Evolutionary conservation across 225 moss, liverwort and hornwort genomes (phyloP).

Genomic region (Pleurozium schreberi): DNA sequence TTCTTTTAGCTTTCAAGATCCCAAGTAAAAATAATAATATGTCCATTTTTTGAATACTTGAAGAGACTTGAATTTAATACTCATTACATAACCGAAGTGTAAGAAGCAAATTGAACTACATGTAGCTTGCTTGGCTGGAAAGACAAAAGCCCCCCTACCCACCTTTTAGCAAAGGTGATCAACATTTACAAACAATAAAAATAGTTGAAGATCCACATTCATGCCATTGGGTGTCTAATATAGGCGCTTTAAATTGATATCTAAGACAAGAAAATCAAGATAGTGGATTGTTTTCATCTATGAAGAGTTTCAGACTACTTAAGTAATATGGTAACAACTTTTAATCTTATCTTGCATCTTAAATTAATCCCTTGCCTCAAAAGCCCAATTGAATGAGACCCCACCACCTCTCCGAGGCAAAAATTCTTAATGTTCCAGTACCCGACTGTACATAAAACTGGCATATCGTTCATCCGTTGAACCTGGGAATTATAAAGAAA

Average conservation of each 20-base stretch:
- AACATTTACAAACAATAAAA: background rate
- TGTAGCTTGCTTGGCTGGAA: fast-evolving
- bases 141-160: background rate
- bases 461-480: too few relatives aligned
- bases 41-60: fast-evolving
- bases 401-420: too few relatives aligned
- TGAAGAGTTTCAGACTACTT: background rate
- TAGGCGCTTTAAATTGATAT: background rate
- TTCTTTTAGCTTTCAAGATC: fast-evolving
- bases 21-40: fast-evolving
- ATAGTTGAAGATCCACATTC: background rate
- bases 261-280: background rate
- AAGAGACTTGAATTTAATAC: background rate
- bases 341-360: background rate
- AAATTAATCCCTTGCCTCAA: background rate
- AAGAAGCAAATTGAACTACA: background rate
- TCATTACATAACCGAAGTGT: fast-evolving
- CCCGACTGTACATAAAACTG: too few relatives aligned
- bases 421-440: too few relatives aligned
- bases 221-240: background rate
- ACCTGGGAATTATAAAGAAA: too few relatives aligned
- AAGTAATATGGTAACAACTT: background rate
- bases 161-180: background rate
- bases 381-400: background rate
- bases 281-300: background rate